Evolutionary conservation across 768 basidiomycete species (phyloP).

Genomic region (Trametes gibbosa): DNA sequence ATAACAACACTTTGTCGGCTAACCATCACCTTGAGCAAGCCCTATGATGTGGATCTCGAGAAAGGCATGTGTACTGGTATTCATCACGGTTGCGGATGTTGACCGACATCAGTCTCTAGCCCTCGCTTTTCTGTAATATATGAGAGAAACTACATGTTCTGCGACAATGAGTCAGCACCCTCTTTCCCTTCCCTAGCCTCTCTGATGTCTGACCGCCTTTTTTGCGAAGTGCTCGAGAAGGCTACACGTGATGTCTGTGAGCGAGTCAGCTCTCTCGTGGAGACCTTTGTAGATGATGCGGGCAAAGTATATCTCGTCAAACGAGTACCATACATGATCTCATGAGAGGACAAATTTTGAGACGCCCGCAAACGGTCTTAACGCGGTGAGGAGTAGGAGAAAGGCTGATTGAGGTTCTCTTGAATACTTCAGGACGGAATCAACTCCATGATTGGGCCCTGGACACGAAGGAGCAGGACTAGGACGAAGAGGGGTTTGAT

Average conservation of each 20-base stretch:
- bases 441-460: constrained; percentile 46
- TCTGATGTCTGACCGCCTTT: constrained; percentile 4
- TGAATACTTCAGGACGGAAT: constrained; percentile 62
- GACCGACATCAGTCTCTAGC: constrained; percentile 19
- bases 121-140: constrained; percentile 10
- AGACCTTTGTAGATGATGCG: constrained; percentile 13
- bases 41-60: neutral
- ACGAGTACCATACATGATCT: constrained; percentile 30
- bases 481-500: constrained; percentile 29
- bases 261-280: constrained; percentile 16
- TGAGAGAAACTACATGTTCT: constrained; percentile 22
- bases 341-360: constrained; percentile 33
- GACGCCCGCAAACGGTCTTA: constrained; percentile 53
- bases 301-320: constrained; percentile 27
- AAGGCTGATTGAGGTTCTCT: constrained; percentile 47
- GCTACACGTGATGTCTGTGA: constrained; percentile 18
- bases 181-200: constrained; percentile 9
- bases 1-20: no score
- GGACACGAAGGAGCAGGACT: constrained; percentile 29
- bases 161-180: constrained; percentile 19
- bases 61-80: constrained; percentile 14
- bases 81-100: neutral
- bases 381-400: constrained; percentile 56
- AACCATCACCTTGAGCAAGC: constrained; percentile 9
- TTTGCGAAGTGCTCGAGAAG: constrained; percentile 20